Evolutionary conservation across 1,284 basidiomycete species (phyloP).

Genomic region (Volvariella volvacea): DNA sequence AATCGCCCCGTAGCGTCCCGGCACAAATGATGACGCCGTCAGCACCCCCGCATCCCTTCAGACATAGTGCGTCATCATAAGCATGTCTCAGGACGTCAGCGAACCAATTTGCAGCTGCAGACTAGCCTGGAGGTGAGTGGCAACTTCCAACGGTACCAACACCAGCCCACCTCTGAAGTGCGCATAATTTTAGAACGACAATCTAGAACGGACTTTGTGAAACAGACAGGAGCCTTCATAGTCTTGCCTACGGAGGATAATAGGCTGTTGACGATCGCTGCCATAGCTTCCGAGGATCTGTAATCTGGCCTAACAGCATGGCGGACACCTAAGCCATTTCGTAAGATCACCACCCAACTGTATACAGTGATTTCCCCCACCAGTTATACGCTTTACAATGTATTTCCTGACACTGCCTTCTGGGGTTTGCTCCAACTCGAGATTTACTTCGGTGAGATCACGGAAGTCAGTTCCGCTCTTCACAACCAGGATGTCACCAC

Average conservation of each 20-base stretch:
- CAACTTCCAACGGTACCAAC: neutral
- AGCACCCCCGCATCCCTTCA: slow-evolving; percentile 56
- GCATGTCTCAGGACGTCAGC: slow-evolving; percentile 82
- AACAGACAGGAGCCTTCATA: slow-evolving; percentile 70
- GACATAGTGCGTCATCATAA: slow-evolving; percentile 73
- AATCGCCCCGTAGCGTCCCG: slow-evolving; percentile 86
- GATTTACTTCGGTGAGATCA: slow-evolving; percentile 70
- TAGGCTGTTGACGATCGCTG: slow-evolving; percentile 56
- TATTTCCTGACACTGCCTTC: slow-evolving; percentile 60
- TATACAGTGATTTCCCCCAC: slow-evolving; percentile 24
- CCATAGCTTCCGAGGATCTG: slow-evolving; percentile 52
- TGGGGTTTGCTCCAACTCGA: slow-evolving; percentile 60
- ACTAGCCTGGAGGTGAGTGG: slow-evolving; percentile 32
- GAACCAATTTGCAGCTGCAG: slow-evolving; percentile 83
- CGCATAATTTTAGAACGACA: slow-evolving; percentile 73
- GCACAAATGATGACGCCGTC: slow-evolving; percentile 81
- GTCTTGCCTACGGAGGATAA: slow-evolving; percentile 68
- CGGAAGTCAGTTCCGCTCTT: slow-evolving; percentile 93
- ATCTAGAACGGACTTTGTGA: slow-evolving; percentile 64
- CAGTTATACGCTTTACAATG: slow-evolving; percentile 59
- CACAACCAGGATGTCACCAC: slow-evolving; percentile 66
- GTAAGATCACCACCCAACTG: neutral
- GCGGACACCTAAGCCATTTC: slow-evolving; percentile 53
- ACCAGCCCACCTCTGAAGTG: slow-evolving; percentile 47
- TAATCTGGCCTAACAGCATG: slow-evolving; percentile 58